These are phyloP conservation scores for Filobasidium floriforme DNA, from an alignment of 768 basidiomycete genomes.

Conservation along the genomic window DNA sequence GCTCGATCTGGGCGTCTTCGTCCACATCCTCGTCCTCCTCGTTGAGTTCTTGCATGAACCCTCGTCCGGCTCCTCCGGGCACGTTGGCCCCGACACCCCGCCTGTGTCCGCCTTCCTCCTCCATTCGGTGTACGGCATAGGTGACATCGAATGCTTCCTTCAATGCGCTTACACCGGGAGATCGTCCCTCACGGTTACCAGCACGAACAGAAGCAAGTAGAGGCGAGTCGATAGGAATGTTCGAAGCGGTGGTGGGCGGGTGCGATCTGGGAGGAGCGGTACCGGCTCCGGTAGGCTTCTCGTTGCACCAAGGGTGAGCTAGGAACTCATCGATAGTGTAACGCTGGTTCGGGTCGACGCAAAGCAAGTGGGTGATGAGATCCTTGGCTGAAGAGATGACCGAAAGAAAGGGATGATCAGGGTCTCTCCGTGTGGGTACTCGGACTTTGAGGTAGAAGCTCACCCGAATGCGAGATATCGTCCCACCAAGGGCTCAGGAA, in stretches of 20 bases:
- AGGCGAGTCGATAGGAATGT: constrained; percentile 74
- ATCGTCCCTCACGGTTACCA: constrained; percentile 65
- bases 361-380: constrained; percentile 84
- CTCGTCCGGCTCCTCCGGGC: constrained; percentile 68
- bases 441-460: constrained; percentile 23
- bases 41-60: constrained; percentile 76
- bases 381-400: constrained; percentile 73
- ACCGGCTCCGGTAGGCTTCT: constrained; percentile 49
- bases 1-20: constrained; percentile 52
- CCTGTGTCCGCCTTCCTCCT: constrained; percentile 87
- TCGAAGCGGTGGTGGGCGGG: constrained; percentile 53
- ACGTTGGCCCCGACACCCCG: constrained; percentile 62
- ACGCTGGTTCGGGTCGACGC: constrained; percentile 87
- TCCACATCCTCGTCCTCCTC: constrained; percentile 76
- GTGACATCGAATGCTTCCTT: constrained; percentile 99
- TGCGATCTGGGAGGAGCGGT: constrained; percentile 59
- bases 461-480: constrained; percentile 74
- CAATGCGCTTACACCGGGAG: constrained; percentile 83
- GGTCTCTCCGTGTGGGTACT: constrained; percentile 17
- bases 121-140: constrained; percentile 98
- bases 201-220: constrained; percentile 72
- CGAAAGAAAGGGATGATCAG: neutral
- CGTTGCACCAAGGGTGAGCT: constrained; percentile 88
- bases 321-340: constrained; percentile 98
- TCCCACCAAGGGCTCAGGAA: constrained; percentile 99